These are phyloP conservation scores for Suillus hirtellus DNA, from an alignment of 768 basidiomycete genomes.

Conservation along the genomic window DNA sequence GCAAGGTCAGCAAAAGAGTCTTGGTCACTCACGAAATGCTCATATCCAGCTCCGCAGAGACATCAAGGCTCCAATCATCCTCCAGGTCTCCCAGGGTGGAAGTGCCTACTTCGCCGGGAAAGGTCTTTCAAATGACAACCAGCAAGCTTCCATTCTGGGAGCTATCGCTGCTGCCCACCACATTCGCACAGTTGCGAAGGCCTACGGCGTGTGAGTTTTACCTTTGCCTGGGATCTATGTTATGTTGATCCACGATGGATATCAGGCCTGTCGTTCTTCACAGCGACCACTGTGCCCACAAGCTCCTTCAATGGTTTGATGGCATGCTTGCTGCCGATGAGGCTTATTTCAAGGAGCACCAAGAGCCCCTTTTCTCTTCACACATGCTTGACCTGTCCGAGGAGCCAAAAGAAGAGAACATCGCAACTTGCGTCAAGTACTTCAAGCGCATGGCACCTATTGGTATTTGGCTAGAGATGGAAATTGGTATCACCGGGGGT, in stretches of 20 bases:
- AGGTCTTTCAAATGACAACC: conserved; percentile 91
- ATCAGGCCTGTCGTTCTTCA: conserved; percentile 92
- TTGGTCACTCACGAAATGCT: conserved; percentile 11
- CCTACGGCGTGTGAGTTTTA: conserved; percentile 83
- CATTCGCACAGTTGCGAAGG: conserved; percentile 81
- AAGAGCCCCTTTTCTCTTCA: conserved; percentile 88
- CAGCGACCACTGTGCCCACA: conserved; percentile 98
- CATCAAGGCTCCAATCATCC: conserved; percentile 95
- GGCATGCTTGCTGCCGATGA: conserved; percentile 98
- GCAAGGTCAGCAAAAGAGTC: conserved; percentile 59
- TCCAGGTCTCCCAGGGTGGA: conserved; percentile 97
- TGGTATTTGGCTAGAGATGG: conserved; percentile 99
- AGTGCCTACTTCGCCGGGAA: conserved; percentile 96
- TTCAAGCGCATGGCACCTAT: conserved; percentile 93
- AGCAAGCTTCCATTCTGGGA: conserved; percentile 93
- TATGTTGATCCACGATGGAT: conserved; percentile 8
- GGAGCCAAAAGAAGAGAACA: conserved; percentile 90
- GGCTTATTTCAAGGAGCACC: conserved; percentile 86
- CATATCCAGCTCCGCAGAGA: conserved; percentile 52
- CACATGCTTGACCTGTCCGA: conserved; percentile 99
- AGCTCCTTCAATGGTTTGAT: conserved; percentile 98
- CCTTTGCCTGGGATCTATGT: conserved; percentile 5
- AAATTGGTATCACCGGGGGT: conserved; percentile 99
- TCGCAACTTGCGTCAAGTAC: conserved; percentile 89
- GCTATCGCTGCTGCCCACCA: conserved; percentile 92